Conservation (phyloP, 331 rosid genomes). For the Saraca asoca region DNA sequence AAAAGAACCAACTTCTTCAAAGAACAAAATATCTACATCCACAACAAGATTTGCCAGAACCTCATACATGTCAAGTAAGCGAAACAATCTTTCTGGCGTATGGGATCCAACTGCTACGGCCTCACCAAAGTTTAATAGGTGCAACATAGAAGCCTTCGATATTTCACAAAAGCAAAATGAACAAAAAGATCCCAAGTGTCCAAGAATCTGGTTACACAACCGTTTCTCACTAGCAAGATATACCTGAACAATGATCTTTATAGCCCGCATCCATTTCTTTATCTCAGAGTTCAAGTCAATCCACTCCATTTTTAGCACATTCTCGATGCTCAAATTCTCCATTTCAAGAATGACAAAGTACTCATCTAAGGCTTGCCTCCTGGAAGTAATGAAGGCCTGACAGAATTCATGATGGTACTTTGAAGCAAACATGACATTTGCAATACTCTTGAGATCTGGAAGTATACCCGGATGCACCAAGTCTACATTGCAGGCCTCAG, state of each 20-base stretch:
- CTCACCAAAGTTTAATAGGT: slow-evolving; percentile 58
- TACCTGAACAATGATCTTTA: slow-evolving; percentile 52
- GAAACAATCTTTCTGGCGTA: slow-evolving; percentile 56
- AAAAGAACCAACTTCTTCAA: slow-evolving; percentile 46
- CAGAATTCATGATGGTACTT: slow-evolving; percentile 60
- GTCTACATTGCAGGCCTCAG: slow-evolving; percentile 36
- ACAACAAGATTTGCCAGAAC: slow-evolving; percentile 48
- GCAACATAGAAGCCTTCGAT: slow-evolving; percentile 42
- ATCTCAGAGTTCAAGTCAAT: slow-evolving; percentile 45
- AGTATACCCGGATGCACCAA: slow-evolving; percentile 50
- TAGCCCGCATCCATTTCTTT: slow-evolving; percentile 53
- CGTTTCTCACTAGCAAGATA: slow-evolving; percentile 58
- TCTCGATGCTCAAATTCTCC: slow-evolving; percentile 53
- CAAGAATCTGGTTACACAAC: slow-evolving; percentile 54
- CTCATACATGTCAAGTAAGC: slow-evolving; percentile 67
- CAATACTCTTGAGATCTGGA: slow-evolving; percentile 58
- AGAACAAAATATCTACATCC: slow-evolving; percentile 46
- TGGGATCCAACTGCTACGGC: slow-evolving; percentile 53
- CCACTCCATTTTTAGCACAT: slow-evolving; percentile 59
- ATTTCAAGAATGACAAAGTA: slow-evolving; percentile 49
- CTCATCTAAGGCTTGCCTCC: slow-evolving; percentile 60
- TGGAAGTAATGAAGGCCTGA: slow-evolving; percentile 45
- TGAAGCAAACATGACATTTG: slow-evolving; percentile 60
- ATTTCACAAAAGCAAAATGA: slow-evolving; percentile 52
- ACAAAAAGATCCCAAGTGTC: slow-evolving; percentile 42